phyloP scores from a whole-genome alignment of 805 yeast species.

The Scheffersomyces ergatensis region DNA sequence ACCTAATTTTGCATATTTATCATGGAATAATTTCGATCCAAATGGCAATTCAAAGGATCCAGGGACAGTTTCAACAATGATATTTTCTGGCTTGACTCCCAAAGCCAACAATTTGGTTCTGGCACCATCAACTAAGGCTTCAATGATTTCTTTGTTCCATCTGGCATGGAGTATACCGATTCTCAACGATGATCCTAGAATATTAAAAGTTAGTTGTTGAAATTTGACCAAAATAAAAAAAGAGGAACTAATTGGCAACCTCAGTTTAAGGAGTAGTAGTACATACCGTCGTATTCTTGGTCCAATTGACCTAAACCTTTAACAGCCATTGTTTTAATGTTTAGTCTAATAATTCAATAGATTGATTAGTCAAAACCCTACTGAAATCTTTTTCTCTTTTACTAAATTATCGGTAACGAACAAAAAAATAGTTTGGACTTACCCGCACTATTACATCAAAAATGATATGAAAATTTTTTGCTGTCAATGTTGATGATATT shows the following conservation, averaged over 20 bases:
- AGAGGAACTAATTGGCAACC: background rate
- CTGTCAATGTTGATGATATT: too few relatives aligned
- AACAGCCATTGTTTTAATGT: slow-evolving; percentile 58
- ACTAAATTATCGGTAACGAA: background rate
- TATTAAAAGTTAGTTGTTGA: too few relatives aligned
- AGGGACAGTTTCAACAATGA: slow-evolving; percentile 82
- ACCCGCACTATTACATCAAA: background rate
- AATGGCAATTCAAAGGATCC: slow-evolving; percentile 94
- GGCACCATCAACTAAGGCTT: slow-evolving; percentile 79
- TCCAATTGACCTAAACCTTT: slow-evolving; percentile 79
- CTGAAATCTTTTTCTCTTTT: too few relatives aligned
- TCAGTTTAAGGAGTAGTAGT: too few relatives aligned
- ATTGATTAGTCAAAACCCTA: too few relatives aligned
- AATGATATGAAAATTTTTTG: background rate
- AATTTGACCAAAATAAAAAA: background rate
- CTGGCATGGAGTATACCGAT: slow-evolving; percentile 93
- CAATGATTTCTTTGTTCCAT: slow-evolving; percentile 83
- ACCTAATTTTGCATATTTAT: slow-evolving; percentile 39
- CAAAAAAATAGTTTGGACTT: background rate
- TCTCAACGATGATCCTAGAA: slow-evolving; percentile 50
- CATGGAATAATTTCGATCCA: slow-evolving; percentile 59
- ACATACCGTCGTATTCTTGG: slow-evolving; percentile 61
- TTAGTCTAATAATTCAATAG: too few relatives aligned
- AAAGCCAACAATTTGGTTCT: slow-evolving; percentile 52
- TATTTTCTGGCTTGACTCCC: slow-evolving; percentile 76